Evolutionary conservation across 2,329 filamentous ascomycete genomes (phyloP).

Genomic region (Diaporthe ilicicola): DNA sequence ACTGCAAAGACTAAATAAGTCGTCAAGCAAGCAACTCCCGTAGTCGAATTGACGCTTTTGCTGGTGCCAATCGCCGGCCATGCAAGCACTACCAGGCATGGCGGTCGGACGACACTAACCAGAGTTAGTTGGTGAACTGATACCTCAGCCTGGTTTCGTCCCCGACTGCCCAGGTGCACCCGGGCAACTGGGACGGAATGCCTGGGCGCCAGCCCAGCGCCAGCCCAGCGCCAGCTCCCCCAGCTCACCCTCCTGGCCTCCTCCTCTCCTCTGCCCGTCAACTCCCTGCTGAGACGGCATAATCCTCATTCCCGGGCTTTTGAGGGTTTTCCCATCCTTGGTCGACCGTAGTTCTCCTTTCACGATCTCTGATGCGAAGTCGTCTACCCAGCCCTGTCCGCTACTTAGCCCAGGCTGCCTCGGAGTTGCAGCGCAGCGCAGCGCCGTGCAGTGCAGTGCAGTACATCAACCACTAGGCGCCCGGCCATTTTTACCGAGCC

Average conservation of each 20-base stretch:
- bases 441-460: not conserved
- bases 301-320: conserved; percentile 4
- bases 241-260: not conserved
- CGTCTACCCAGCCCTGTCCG: not conserved
- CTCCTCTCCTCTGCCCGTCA: not conserved
- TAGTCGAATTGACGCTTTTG: not conserved
- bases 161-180: conserved; percentile 10
- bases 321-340: not conserved
- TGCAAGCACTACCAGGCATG: conserved; percentile 28
- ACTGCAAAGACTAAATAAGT: conserved; percentile 7
- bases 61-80: conserved; percentile 20
- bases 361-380: not conserved
- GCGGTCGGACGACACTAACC: conserved; percentile 22
- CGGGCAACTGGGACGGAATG: conserved; percentile 20
- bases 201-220: conserved; percentile 10
- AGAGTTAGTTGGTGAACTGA: conserved; percentile 31
- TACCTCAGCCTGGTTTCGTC: conserved; percentile 21
- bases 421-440: conserved; percentile 1
- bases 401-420: not conserved
- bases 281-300: conserved; percentile 18
- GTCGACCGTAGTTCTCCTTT: conserved; percentile 3
- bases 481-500: conserved; percentile 27
- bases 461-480: conserved; percentile 25
- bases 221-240: not conserved
- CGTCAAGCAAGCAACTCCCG: conserved; percentile 17